Evolutionary conservation across 495 filamentous ascomycete genomes (phyloP), one percentile per base, ranked within the genome.

Genomic region (Xylaria venustula): DNA sequence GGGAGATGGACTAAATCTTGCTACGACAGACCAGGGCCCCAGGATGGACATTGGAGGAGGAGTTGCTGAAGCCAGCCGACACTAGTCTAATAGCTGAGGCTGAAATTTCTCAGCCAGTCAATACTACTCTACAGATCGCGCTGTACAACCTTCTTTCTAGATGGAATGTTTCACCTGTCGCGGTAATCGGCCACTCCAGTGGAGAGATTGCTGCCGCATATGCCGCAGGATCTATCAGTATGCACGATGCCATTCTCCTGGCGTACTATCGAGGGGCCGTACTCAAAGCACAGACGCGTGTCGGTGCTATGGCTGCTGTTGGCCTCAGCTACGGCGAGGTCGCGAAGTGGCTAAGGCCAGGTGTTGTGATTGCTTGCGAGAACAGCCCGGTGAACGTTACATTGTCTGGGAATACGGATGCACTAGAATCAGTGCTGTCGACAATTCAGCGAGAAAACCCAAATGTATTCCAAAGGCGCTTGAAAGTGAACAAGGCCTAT

Each of bases 321-420:
- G 82, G 78, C 0, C 59, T 74, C 0, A 68, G 71, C 0, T 25
- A 34, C 0, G 69, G 78, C 9, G 72, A 80, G 25, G 77, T 74
- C 7, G 37, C 61, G 7, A 74, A 70, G 5, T 73, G 67, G 58
- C 48, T 64, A 2, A 48, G 65, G 25, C 62, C 54, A 0, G 68
- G 80, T 20, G 12, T 53, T 37, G 23, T 25, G 15, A 71, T 81
- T 11, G 81, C 80, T 20, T 79, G 76, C 48, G 67, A 77, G 56
- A 86, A 86, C 63, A 80, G 76, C 58, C 84, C 85, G 3, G 74
- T 72, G 0, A 85, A 79, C 48, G 62, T 87, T 8, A 87, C 85
- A 0, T 62, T 88, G 14, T 88, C 84, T 1, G 83, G 84, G 11
- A 77, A 79, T 50, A 68, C 65, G 42, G 64, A 66, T 9, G 80